Conservation (phyloP, 352 stramenopile genomes). For the Phytophthora rubi region DNA sequence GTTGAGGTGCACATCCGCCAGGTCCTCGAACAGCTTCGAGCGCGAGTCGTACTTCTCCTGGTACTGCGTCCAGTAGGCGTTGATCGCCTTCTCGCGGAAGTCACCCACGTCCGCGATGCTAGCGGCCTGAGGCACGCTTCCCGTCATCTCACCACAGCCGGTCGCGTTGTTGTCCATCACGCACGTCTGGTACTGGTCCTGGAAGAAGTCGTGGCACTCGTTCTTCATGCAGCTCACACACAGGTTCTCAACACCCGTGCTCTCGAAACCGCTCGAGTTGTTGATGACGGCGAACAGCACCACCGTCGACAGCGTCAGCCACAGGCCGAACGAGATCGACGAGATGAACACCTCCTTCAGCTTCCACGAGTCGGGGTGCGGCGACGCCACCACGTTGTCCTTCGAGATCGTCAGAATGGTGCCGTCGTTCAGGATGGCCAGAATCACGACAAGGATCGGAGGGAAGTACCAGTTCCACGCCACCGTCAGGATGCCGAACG, state of each 20-base stretch:
- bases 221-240: slow-evolving; percentile 66
- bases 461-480: slow-evolving; percentile 90
- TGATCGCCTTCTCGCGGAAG: slow-evolving; percentile 48
- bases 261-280: slow-evolving; percentile 65
- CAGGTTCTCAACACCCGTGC: slow-evolving; percentile 62
- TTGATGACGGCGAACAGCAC: slow-evolving; percentile 67
- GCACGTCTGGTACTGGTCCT: slow-evolving; percentile 57
- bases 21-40: slow-evolving; percentile 59
- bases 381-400: slow-evolving; percentile 73
- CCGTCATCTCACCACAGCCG: slow-evolving; percentile 69
- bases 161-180: slow-evolving; percentile 52
- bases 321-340: slow-evolving; percentile 72
- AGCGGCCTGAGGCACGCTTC: slow-evolving; percentile 47
- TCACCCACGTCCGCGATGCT: slow-evolving; percentile 43
- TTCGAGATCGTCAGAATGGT: slow-evolving; percentile 86
- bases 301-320: slow-evolving; percentile 69
- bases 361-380: slow-evolving; percentile 74
- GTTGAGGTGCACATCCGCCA: slow-evolving; percentile 66
- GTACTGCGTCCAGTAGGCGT: slow-evolving; percentile 55
- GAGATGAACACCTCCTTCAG: slow-evolving; percentile 74
- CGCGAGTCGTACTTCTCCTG: slow-evolving; percentile 54
- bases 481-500: slow-evolving; percentile 88
- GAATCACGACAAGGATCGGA: slow-evolving; percentile 88
- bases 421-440: slow-evolving; percentile 92
- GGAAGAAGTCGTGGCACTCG: slow-evolving; percentile 69